These are phyloP conservation scores for Marvania coccoides DNA, from an alignment of 139 green algal species.

Conservation along the genomic window DNA sequence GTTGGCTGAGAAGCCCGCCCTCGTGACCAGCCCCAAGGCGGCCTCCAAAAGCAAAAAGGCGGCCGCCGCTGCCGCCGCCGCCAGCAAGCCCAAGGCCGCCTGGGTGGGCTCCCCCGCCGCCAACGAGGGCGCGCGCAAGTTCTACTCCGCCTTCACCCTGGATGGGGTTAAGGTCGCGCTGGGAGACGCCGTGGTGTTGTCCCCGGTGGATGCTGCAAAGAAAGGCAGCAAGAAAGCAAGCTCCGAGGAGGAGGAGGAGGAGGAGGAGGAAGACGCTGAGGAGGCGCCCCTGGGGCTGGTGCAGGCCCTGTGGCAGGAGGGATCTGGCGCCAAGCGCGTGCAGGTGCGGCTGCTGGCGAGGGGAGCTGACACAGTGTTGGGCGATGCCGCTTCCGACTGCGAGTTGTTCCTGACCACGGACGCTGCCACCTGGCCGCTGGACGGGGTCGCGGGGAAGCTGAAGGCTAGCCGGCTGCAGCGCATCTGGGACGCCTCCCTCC, in stretches of 20 bases:
- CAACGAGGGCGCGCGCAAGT: constrained; percentile 19
- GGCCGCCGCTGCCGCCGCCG: background rate
- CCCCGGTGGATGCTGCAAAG: constrained; percentile 6
- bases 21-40: background rate
- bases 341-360: constrained; percentile 67
- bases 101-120: constrained; percentile 21
- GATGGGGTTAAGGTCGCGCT: constrained; percentile 27
- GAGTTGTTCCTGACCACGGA: constrained; percentile 76
- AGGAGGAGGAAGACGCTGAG: constrained; percentile 18
- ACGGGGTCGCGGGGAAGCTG: constrained; percentile 10
- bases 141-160: constrained; percentile 27
- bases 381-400: constrained; percentile 61
- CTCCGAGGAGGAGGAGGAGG: constrained; percentile 17
- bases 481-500: constrained; percentile 19
- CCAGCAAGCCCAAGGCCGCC: background rate
- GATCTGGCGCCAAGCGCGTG: constrained; percentile 16
- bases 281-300: constrained; percentile 46
- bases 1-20: constrained; percentile 22
- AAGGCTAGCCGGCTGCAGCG: constrained; percentile 25
- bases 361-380: constrained; percentile 80
- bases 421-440: constrained; percentile 14
- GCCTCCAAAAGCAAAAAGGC: constrained; percentile 2
- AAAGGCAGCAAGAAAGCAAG: no score
- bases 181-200: constrained; percentile 43
- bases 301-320: constrained; percentile 59